Evolutionary conservation across 2,329 filamentous ascomycete species (phyloP).

Genomic region (Diaporthe longicolla): DNA sequence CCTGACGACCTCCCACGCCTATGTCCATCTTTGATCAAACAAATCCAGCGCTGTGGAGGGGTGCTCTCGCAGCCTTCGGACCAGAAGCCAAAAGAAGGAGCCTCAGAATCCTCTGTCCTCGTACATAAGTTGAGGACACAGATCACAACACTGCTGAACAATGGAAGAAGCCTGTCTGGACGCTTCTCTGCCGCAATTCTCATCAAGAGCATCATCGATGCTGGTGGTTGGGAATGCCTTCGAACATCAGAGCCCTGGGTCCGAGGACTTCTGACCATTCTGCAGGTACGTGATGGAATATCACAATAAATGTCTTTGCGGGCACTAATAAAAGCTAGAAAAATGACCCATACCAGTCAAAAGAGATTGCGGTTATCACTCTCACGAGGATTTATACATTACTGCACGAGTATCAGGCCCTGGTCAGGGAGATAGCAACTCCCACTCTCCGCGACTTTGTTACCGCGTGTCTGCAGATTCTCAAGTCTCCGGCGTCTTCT

Average conservation of each 20-base stretch:
- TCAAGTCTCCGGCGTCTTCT: constrained; percentile 60
- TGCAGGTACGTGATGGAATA: constrained; percentile 68
- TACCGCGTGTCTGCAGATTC: constrained; percentile 78
- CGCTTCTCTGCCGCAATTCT: constrained; percentile 84
- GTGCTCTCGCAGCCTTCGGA: constrained; percentile 76
- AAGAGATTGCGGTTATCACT: constrained; percentile 82
- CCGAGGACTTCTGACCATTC: constrained; percentile 78
- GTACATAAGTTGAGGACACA: constrained; percentile 87
- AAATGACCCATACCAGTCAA: constrained; percentile 80
- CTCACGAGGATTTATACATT: constrained; percentile 87
- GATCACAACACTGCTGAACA: constrained; percentile 80
- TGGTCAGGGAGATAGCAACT: constrained; percentile 89
- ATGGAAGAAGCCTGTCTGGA: constrained; percentile 79
- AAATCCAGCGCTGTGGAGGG: constrained; percentile 69
- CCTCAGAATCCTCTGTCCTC: constrained; percentile 76
- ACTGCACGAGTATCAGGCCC: constrained; percentile 84
- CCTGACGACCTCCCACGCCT: constrained; percentile 81
- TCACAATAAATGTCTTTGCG: background rate
- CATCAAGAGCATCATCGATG: constrained; percentile 85
- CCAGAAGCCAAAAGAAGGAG: constrained; percentile 70
- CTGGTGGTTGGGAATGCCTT: constrained; percentile 87
- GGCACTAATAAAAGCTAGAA: constrained; percentile 66
- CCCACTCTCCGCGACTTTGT: constrained; percentile 83
- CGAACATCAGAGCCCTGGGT: constrained; percentile 83
- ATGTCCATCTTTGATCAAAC: constrained; percentile 76